phyloP scores from a whole-genome alignment of 805 yeast species.

The Debaryomyces castellii region DNA sequence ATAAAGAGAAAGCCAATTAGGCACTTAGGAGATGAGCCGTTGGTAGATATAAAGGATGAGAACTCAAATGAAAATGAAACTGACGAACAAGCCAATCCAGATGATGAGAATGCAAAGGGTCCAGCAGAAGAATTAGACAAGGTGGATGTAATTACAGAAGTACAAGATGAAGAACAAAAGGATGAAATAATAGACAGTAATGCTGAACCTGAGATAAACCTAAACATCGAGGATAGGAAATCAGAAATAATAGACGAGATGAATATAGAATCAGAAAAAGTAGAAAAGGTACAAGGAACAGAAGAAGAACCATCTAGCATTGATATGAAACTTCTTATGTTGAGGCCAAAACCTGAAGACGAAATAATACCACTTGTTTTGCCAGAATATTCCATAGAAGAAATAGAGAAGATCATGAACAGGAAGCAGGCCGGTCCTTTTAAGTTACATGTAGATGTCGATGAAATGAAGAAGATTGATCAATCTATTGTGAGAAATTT shows the following conservation, averaged over 20 bases:
- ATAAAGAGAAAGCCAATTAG: constrained; percentile 50
- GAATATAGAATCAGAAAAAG: neutral
- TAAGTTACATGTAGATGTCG: constrained; percentile 43
- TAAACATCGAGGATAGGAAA: neutral
- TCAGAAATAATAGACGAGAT: neutral
- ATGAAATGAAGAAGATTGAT: constrained; percentile 45
- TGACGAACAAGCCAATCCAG: neutral
- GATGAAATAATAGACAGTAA: neutral
- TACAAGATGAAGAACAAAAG: neutral
- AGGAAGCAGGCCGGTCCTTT: constrained; percentile 32
- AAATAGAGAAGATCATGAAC: constrained; percentile 8
- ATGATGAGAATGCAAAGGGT: neutral
- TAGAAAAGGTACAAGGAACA: neutral
- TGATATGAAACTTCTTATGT: constrained; percentile 20
- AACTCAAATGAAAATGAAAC: neutral
- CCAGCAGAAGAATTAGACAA: constrained; percentile 3
- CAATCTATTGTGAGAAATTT: constrained; percentile 47
- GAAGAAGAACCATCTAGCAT: constrained; percentile 22
- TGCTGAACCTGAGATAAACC: too few relatives aligned
- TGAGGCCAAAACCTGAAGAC: constrained; percentile 25
- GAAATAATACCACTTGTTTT: constrained; percentile 26
- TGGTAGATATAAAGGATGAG: neutral
- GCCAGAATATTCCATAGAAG: constrained; percentile 29
- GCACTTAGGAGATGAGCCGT: constrained; percentile 12
- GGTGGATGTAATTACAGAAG: neutral